Evolutionary conservation across 257 asterid genomes (phyloP), one percentile per base, ranked within the genome.

Genomic region (Lantana camara): DNA sequence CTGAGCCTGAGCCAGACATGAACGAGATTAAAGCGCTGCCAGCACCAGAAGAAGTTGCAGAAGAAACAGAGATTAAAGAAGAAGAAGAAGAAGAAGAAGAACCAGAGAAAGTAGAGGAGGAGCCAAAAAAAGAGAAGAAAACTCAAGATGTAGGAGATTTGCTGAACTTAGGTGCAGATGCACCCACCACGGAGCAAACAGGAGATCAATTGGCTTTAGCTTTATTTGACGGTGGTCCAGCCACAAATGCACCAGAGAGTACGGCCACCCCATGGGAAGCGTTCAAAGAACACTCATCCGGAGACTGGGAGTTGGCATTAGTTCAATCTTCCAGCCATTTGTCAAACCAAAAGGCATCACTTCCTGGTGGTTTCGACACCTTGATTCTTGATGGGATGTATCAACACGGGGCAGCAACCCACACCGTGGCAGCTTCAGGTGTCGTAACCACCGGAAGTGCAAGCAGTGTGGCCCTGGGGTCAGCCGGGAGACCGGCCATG

Each of bases 381-480:
- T 35, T 88, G 77, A 75, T 80, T 74, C 90, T 91, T 2, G 86
- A 91, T 37, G 96, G 96, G 1, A 88, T 94, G 99, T 91, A 94
- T 72, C 94, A 83, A 45, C 98, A 94, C 19, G 98, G 95, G 6
- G 65, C 73, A 1, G 62, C 71, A 2, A 44, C 81, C 8, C 88
- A 85, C 32, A 95, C 91, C 0, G 81, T 71, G 23, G 90, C 83
- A 53, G 44, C 85, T 35, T 84, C 96, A 0, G 96, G 97, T 11
- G 42, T 82, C 2, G 24, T 77, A 55, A 78, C 96, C 23, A 90
- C 91, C 0, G 96, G 95, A 42, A 94, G 95, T 61, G 88, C 93
- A 0, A 90, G 96, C 60, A 94, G 96, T 0, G 85, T 86, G 0
- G 99, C 96, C 0, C 58, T 87, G 0, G 99, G 96, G 9, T 90